Base-by-base conservation (phyloP, 306 rosid species). In the Canavalia ensiformis region DNA sequence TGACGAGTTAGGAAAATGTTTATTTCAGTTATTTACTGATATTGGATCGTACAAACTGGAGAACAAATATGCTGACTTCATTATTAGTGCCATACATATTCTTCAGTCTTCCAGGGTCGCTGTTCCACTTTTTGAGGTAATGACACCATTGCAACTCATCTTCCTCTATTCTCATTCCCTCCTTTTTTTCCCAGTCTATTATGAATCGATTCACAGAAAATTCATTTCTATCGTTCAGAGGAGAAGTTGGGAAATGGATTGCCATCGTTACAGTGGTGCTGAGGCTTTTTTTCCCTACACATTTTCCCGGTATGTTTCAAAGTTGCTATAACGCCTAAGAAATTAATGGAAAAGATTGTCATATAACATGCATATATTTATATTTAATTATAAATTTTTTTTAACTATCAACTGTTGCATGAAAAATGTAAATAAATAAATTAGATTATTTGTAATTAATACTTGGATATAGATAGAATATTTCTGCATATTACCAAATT, bases 1-100 rank as follows among this genome's bases (percentile, higher is more conserved):
- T 85, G 52, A 65, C 7, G 47, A 44, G 28, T 46, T 39, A 39
- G n/a, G 77, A 49, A 29, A 68, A 42, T 82, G 25, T 57, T 67
- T 9, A 39, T 68, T 84, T 72, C 91, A 95, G 99, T 50, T 91
- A 95, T 84, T 79, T 92, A 83, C 55, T 95, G 84, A 85, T 92
- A 86, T 83, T 95, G 90, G 98, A 95, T 57, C 94, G 97, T 46
- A 95, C 97, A 72, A 92, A 95, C 79, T 92, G 98, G 98, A 92
- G 90, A 81, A 84, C 97, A 9, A 95, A 95, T 51, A 92, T 95
- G 91, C 84, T 92, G 59, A 95, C 98, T 68, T 84, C 97, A 49
- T 88, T 92, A 42, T 76, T 92, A 82, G 91, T 95, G 77, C 98
- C 98, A 33, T 95, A 91, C 88, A 86, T 92, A 78, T 92, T 92